Evolutionary conservation across 202 grass and related monocot species (phyloP).

Genomic region (Brachypodium distachyon): DNA sequence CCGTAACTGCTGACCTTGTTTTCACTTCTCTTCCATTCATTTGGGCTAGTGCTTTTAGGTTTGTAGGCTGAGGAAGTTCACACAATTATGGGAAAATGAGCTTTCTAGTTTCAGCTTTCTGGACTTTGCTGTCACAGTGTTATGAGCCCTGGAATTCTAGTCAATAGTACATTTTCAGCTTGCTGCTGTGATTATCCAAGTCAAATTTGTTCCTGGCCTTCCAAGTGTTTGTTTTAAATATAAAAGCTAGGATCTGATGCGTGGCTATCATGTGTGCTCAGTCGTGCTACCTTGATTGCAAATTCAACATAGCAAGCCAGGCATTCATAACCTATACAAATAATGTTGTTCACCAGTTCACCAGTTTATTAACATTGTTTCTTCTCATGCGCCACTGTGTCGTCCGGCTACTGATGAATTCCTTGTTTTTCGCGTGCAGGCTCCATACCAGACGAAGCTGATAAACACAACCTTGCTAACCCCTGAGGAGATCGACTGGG

Average conservation of each 20-base stretch:
- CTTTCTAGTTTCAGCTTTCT: not conserved
- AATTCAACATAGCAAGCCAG: not conserved
- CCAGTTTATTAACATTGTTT: not conserved
- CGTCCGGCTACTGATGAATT: not conserved
- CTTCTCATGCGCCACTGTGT: not conserved
- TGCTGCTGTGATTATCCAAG: not conserved
- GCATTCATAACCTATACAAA: not conserved
- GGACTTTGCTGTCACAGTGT: not conserved
- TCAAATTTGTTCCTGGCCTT: not conserved
- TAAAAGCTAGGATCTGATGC: not conserved
- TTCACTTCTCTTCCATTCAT: not conserved
- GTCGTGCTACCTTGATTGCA: not conserved
- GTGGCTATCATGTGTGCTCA: not conserved
- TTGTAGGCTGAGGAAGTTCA: not conserved
- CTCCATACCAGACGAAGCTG: constrained; percentile 82
- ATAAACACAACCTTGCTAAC: constrained; percentile 53
- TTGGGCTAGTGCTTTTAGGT: not conserved
- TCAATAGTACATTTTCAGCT: not conserved
- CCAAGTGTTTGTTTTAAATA: not conserved
- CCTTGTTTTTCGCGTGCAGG: constrained; percentile 33
- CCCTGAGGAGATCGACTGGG: constrained; percentile 70
- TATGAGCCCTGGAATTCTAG: not conserved
- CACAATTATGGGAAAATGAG: not conserved
- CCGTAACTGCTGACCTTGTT: not conserved
- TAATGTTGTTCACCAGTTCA: not conserved